Conservation (phyloP, 116 monocot species). For the Posidonia oceanica region DNA sequence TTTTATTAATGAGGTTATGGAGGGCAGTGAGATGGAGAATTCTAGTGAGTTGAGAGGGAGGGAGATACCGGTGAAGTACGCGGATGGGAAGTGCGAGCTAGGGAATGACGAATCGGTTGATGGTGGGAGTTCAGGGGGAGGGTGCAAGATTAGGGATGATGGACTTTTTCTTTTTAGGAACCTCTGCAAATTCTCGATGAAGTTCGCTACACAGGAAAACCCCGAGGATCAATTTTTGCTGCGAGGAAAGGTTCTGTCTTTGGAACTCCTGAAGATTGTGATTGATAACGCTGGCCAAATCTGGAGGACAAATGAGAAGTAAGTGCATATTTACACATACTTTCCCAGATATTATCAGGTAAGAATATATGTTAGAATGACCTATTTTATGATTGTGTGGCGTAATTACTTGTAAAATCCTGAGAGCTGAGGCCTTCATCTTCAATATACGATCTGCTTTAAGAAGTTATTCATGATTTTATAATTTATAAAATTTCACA, state of each 20-base stretch:
- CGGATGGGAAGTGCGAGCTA: neutral
- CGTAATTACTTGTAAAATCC: too few relatives aligned
- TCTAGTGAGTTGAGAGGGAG: neutral
- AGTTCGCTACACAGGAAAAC: constrained; percentile 67
- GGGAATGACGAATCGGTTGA: neutral
- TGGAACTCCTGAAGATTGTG: constrained; percentile 85
- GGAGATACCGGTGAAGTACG: neutral
- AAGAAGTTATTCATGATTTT: too few relatives aligned
- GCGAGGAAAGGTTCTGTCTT: constrained; percentile 87
- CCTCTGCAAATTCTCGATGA: constrained; percentile 93
- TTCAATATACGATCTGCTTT: too few relatives aligned
- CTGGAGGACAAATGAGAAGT: constrained; percentile 83
- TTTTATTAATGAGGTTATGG: constrained; percentile 84
- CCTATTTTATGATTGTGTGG: too few relatives aligned
- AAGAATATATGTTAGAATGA: too few relatives aligned
- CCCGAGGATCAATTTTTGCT: constrained; percentile 77
- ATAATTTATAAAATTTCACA: too few relatives aligned
- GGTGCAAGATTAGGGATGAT: constrained; percentile 78
- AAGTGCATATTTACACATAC: constrained; percentile 8
- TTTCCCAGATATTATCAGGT: neutral
- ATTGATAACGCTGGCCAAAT: constrained; percentile 73
- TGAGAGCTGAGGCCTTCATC: too few relatives aligned
- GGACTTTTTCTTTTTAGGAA: constrained; percentile 79
- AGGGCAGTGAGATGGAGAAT: constrained; percentile 21
- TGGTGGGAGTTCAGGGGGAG: constrained; percentile 1